Evolutionary conservation across 352 stramenopile genomes (phyloP).

Genomic region (Pythium plurisporium): DNA sequence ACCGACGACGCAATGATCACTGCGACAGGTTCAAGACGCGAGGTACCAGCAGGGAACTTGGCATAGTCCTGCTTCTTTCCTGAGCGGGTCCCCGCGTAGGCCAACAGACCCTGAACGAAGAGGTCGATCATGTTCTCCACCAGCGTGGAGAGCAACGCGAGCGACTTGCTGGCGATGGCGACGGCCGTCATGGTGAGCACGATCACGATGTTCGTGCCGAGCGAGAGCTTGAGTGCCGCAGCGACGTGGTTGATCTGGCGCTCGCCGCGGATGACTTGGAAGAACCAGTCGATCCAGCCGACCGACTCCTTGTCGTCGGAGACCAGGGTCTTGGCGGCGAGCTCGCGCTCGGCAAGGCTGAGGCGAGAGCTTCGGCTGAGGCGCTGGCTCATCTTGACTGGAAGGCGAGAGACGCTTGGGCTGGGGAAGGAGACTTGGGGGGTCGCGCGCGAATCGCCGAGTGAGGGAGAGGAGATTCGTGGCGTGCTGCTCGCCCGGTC

Average conservation of each 20-base stretch:
- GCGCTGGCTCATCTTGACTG: constrained; percentile 7
- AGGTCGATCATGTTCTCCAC: constrained; percentile 93
- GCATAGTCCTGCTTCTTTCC: constrained; percentile 73
- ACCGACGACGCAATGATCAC: constrained; percentile 90
- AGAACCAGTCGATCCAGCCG: constrained; percentile 10
- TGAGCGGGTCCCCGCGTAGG: constrained; percentile 83
- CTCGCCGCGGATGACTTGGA: constrained; percentile 31
- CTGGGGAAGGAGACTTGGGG: neutral
- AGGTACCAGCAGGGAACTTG: constrained; percentile 91
- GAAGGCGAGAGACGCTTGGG: neutral
- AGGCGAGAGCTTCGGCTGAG: constrained; percentile 17
- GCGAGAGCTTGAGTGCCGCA: constrained; percentile 46
- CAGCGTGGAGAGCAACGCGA: constrained; percentile 89
- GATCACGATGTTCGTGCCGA: constrained; percentile 60
- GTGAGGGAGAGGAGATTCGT: neutral
- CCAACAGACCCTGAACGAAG: constrained; percentile 86
- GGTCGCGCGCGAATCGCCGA: neutral
- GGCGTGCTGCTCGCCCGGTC: neutral
- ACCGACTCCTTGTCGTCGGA: neutral
- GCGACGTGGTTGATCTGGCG: constrained; percentile 49
- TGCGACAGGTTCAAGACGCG: constrained; percentile 88
- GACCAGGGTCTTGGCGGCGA: neutral
- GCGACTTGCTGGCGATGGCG: constrained; percentile 68
- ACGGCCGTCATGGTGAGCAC: constrained; percentile 70
- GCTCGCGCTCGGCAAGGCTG: constrained; percentile 11